Evolutionary conservation across 495 filamentous ascomycete species (phyloP).

Genomic region (Penicillium dipodomyicola): DNA sequence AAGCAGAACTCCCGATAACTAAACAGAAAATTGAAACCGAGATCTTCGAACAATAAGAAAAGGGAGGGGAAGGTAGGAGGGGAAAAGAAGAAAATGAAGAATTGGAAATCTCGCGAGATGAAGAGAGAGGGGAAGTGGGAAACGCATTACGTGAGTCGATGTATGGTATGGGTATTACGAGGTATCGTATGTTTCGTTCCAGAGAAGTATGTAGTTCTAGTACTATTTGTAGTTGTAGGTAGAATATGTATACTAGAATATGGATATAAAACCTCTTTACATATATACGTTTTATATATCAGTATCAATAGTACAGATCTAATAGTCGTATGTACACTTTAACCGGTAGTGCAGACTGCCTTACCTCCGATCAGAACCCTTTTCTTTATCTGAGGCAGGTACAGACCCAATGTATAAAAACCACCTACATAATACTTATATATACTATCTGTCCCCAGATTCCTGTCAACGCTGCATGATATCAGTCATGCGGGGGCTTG

Average conservation of each 20-base stretch:
- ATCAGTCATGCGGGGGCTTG: constrained; percentile 18
- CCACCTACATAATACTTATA: background rate
- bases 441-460: constrained; percentile 11
- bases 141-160: constrained; percentile 15
- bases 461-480: constrained; percentile 13
- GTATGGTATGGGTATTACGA: constrained; percentile 8
- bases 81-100: constrained; percentile 46
- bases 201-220: background rate
- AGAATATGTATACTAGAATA: background rate
- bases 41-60: constrained; percentile 36
- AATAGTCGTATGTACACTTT: background rate
- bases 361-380: constrained; percentile 1
- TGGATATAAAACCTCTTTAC: background rate
- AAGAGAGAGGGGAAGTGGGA: constrained; percentile 41
- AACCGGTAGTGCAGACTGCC: constrained; percentile 3
- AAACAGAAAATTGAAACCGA: constrained; percentile 34
- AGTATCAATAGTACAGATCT: constrained; percentile 2
- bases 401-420: background rate
- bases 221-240: background rate
- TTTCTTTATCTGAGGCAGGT: background rate
- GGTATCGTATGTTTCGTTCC: constrained; percentile 18
- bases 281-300: background rate
- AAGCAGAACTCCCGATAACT: constrained; percentile 34
- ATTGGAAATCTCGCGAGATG: constrained; percentile 34
- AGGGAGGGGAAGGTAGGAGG: constrained; percentile 32